These are phyloP conservation scores for Suillus subluteus DNA, from an alignment of 768 basidiomycete genomes.

Conservation along the genomic window DNA sequence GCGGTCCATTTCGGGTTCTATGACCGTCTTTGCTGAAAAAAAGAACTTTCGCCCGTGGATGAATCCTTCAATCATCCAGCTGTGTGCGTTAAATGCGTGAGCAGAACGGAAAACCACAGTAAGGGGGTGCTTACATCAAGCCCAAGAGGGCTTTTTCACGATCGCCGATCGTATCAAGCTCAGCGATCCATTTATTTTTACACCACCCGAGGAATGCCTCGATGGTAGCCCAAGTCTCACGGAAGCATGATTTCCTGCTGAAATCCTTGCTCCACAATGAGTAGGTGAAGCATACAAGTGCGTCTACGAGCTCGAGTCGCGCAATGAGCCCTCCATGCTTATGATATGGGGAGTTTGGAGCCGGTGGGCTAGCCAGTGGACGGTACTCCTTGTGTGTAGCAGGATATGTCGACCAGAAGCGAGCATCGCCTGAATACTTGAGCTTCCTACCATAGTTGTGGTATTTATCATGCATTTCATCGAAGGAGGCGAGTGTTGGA, in stretches of 20 bases:
- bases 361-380: conserved; percentile 64
- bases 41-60: conserved; percentile 59
- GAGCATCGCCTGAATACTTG: conserved; percentile 83
- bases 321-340: conserved; percentile 77
- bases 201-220: conserved; percentile 73
- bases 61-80: conserved; percentile 80
- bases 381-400: conserved; percentile 66
- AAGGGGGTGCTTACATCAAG: conserved; percentile 65
- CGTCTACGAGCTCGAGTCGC: conserved; percentile 78
- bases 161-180: conserved; percentile 45
- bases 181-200: conserved; percentile 64
- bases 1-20: conserved; percentile 39
- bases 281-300: conserved; percentile 83
- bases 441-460: conserved; percentile 71
- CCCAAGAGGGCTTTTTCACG: conserved; percentile 68
- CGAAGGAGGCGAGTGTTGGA: conserved; percentile 50
- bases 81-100: conserved; percentile 40
- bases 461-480: conserved; percentile 70
- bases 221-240: conserved; percentile 69
- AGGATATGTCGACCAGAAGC: conserved; percentile 75
- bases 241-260: conserved; percentile 54
- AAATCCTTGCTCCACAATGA: conserved; percentile 82
- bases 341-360: conserved; percentile 70
- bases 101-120: conserved; percentile 20
- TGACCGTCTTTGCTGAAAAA: conserved; percentile 39